phyloP scores from a whole-genome alignment of 2,329 filamentous ascomycete species.

The Apiospora phragmitis region DNA sequence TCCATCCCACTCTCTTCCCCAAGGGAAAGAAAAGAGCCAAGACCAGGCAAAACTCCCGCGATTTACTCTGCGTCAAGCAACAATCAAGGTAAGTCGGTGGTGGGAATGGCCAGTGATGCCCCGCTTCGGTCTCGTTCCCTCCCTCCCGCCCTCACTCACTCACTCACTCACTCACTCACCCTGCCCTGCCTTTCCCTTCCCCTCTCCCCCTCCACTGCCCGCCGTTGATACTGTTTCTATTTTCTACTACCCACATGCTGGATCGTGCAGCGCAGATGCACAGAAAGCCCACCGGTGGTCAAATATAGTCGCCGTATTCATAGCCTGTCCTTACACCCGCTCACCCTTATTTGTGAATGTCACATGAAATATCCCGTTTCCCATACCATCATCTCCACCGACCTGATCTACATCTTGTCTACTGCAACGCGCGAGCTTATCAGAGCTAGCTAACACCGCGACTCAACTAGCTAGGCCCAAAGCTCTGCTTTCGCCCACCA shows the following conservation, averaged over 20 bases:
- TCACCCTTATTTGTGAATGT: slow-evolving; percentile 5
- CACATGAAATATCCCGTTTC: slow-evolving; percentile 9
- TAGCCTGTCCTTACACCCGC: not conserved
- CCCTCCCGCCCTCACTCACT: not conserved
- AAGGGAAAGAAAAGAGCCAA: slow-evolving; percentile 19
- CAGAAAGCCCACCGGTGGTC: slow-evolving; percentile 21
- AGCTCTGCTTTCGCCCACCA: slow-evolving; percentile 9
- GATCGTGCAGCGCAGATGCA: slow-evolving; percentile 22
- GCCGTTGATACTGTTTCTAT: slow-evolving; percentile 22
- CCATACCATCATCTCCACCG: slow-evolving; percentile 5
- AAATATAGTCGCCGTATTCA: not conserved
- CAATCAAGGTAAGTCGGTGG: not conserved
- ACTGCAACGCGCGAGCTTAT: slow-evolving; percentile 21
- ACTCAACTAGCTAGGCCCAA: slow-evolving; percentile 18
- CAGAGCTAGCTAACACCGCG: slow-evolving; percentile 25
- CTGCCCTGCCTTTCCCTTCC: not conserved
- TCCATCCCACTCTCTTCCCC: slow-evolving; percentile 12
- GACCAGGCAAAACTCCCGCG: slow-evolving; percentile 19
- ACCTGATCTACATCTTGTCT: slow-evolving; percentile 5
- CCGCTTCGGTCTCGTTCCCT: not conserved
- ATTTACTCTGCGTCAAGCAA: slow-evolving; percentile 14
- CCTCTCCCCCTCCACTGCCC: slow-evolving; percentile 7
- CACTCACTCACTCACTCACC: not conserved
- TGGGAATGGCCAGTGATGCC: not conserved
- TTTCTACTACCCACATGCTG: slow-evolving; percentile 29